Percentiles rank a stretch among this genome's conserved stretches.
Conservation (phyloP, 2,329 filamentous ascomycete species). For the Tolypocladium pustulatum region DNA sequence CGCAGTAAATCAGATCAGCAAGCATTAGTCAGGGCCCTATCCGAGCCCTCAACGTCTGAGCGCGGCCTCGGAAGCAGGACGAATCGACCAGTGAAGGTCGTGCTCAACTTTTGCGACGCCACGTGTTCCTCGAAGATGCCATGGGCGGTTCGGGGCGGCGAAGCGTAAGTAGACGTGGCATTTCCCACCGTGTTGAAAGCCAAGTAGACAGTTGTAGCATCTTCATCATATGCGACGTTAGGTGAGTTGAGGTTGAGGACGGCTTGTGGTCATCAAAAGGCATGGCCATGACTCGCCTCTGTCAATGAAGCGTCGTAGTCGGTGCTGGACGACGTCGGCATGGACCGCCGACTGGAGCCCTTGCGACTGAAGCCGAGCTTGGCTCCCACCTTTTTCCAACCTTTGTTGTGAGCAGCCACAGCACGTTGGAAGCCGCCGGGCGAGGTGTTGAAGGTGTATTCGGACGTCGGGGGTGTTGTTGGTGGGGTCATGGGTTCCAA, state of each 20-base stretch:
- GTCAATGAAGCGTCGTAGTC: conserved; percentile 25
- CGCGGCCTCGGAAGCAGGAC: neutral
- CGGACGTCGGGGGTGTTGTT: conserved; percentile 56
- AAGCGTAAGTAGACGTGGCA: conserved; percentile 24
- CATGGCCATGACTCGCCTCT: conserved; percentile 23
- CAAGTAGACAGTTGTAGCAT: neutral
- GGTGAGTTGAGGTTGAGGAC: conserved; percentile 24
- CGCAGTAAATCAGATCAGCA: conserved; percentile 6
- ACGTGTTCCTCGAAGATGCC: neutral
- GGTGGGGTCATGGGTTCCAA: conserved; percentile 64
- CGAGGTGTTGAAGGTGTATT: conserved; percentile 41
- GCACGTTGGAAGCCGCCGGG: conserved; percentile 44
- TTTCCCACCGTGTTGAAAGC: conserved; percentile 24
- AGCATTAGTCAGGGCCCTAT: neutral
- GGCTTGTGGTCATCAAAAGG: conserved; percentile 49
- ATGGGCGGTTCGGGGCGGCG: neutral
- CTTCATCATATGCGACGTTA: neutral
- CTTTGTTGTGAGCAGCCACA: conserved; percentile 42
- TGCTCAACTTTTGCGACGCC: neutral
- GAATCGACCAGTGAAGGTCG: neutral
- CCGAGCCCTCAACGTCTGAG: neutral
- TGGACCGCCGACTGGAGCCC: conserved; percentile 30
- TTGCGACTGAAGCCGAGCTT: conserved; percentile 50
- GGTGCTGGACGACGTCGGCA: conserved; percentile 30
- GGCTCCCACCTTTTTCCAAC: conserved; percentile 55